A percentile compares a stretch with the other conserved stretches of the same genome.
These are phyloP conservation scores for Artemisia tridentata DNA, from an alignment of 129 eudicot species.

Conservation along the genomic window DNA sequence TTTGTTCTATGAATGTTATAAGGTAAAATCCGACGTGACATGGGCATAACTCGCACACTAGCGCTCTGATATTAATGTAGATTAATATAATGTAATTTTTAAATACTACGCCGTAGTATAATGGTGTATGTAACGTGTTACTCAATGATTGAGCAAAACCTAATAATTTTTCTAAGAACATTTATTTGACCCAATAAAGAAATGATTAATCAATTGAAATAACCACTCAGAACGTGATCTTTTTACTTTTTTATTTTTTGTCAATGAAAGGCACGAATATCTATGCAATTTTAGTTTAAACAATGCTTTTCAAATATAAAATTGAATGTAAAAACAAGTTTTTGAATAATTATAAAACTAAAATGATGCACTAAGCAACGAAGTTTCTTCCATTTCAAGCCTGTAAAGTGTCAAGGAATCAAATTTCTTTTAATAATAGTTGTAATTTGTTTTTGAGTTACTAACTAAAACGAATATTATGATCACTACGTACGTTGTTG, in stretches of 20 bases:
- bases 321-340: neutral
- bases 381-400: constrained; percentile 29
- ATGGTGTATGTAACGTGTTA: constrained; percentile 31
- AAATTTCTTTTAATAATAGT: neutral
- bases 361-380: constrained; percentile 32
- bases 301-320: neutral
- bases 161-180: constrained; percentile 25
- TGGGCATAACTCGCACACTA: too few species aligned
- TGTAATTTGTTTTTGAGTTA: constrained; percentile 4
- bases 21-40: too few species aligned
- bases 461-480: neutral
- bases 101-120: neutral
- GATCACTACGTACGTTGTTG: neutral
- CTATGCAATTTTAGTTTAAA: constrained; percentile 22
- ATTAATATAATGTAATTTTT: too few species aligned
- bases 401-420: constrained; percentile 29
- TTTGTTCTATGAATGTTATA: too few species aligned
- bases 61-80: too few species aligned
- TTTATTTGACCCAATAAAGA: constrained; percentile 31
- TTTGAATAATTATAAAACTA: neutral
- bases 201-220: constrained; percentile 7
- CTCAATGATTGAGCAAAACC: constrained; percentile 38
- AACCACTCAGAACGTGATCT: constrained; percentile 31
- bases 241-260: constrained; percentile 17
- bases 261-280: constrained; percentile 33